Percentiles rank a stretch among this genome's conserved stretches.
These are phyloP conservation scores for Antarctomyces pellizariae DNA, from an alignment of 495 filamentous ascomycete genomes.

Conservation along the genomic window DNA sequence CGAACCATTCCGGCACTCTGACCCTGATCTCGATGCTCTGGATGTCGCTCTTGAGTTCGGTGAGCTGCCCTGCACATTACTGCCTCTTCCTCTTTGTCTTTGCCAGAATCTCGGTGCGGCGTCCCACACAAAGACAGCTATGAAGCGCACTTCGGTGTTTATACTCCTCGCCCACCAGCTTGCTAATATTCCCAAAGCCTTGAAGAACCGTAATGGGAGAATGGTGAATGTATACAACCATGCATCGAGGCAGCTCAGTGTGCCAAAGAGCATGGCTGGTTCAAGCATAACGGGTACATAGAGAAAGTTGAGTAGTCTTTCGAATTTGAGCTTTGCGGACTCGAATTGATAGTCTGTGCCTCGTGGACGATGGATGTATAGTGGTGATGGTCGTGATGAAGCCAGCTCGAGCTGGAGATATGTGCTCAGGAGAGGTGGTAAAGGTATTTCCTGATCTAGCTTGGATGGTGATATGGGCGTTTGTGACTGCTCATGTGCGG, in stretches of 20 bases:
- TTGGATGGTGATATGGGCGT: slow-evolving; percentile 10
- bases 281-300: slow-evolving; percentile 66
- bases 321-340: slow-evolving; percentile 85
- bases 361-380: slow-evolving; percentile 63
- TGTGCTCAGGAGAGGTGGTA: no score
- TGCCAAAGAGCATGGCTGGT: slow-evolving; percentile 64
- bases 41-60: no score
- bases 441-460: slow-evolving; percentile 62
- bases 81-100: slow-evolving; percentile 22
- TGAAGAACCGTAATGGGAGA: slow-evolving; percentile 70
- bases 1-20: slow-evolving; percentile 10
- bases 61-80: no score
- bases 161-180: slow-evolving; percentile 48
- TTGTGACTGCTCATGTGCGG: slow-evolving; percentile 3
- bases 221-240: slow-evolving; percentile 96
- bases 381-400: slow-evolving; percentile 53
- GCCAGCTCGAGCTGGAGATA: slow-evolving; percentile 77
- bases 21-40: slow-evolving; percentile 17
- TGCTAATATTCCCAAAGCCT: slow-evolving; percentile 51
- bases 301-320: slow-evolving; percentile 78
- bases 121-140: slow-evolving; percentile 47
- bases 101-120: slow-evolving; percentile 60
- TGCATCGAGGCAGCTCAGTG: slow-evolving; percentile 78
- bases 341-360: slow-evolving; percentile 72
- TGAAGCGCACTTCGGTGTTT: slow-evolving; percentile 36